Conservation (phyloP, 345 rosid genomes). For the Garcia nutans region DNA sequence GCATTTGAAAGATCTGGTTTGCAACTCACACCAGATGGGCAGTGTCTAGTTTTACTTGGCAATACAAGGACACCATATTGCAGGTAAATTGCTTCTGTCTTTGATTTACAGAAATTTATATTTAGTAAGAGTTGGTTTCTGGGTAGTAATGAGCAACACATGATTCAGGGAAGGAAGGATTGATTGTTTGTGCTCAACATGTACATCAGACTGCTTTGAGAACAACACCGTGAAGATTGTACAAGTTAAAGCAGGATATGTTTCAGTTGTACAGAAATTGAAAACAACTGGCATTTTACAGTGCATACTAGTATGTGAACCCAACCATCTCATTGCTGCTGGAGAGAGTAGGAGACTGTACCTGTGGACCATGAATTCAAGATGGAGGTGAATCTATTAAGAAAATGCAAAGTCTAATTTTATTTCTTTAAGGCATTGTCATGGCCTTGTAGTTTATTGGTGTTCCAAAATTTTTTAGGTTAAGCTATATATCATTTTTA, state of each 20-base stretch:
- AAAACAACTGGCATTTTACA: conserved; percentile 50
- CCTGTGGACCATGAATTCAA: conserved; percentile 73
- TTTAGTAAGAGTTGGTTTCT: background rate
- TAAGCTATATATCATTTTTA: background rate
- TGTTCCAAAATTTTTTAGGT: background rate
- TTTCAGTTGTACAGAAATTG: conserved; percentile 59
- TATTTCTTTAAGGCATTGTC: conserved; percentile 4
- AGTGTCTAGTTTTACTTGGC: conserved; percentile 58
- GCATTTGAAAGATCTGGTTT: conserved; percentile 52
- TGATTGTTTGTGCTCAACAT: conserved; percentile 70
- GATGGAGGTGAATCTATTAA: conserved; percentile 63
- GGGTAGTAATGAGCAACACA: conserved; percentile 12
- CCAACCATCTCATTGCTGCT: conserved; percentile 57
- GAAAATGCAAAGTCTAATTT: background rate
- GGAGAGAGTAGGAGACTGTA: conserved; percentile 70
- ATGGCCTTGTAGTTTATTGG: conserved; percentile 5
- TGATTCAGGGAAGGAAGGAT: conserved; percentile 58
- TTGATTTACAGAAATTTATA: conserved; percentile 3
- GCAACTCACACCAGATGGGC: conserved; percentile 71
- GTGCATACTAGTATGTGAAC: conserved; percentile 62
- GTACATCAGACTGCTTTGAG: conserved; percentile 53
- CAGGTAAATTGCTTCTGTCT: conserved; percentile 53
- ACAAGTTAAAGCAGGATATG: conserved; percentile 62
- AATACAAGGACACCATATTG: conserved; percentile 67
- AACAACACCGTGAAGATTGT: conserved; percentile 62